These are phyloP conservation scores for Eucalyptus shirleyi DNA, from an alignment of 345 rosid species.

Conservation along the genomic window DNA sequence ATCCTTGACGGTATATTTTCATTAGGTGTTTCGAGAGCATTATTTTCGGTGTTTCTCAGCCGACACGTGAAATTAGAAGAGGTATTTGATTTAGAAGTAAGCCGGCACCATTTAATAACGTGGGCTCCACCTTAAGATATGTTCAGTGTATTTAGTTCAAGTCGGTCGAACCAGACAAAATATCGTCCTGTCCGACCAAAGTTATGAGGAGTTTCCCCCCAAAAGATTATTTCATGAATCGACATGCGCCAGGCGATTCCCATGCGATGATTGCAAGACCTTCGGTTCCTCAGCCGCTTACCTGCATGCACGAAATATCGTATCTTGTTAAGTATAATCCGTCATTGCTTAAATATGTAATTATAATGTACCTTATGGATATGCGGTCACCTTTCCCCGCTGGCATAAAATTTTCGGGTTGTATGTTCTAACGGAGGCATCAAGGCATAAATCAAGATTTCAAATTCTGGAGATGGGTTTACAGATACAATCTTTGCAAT, in stretches of 20 bases:
- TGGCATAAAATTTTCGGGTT: not conserved
- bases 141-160: not conserved
- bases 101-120: not conserved
- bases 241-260: not conserved
- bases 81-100: not conserved
- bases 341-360: not conserved
- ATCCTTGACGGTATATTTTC: not conserved
- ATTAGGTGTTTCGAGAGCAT: not conserved
- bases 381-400: not conserved
- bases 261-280: not conserved
- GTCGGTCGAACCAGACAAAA: not conserved
- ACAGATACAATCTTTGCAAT: not conserved
- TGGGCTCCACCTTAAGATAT: not conserved
- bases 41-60: not conserved
- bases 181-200: not conserved
- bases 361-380: not conserved
- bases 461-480: not conserved
- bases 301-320: not conserved
- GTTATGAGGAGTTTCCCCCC: not conserved
- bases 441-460: not conserved
- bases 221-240: not conserved
- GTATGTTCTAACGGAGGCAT: not conserved
- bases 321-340: not conserved
- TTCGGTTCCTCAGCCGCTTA: not conserved
- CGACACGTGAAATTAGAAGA: not conserved